phyloP scores from a whole-genome alignment of 768 basidiomycete species.

The Thelephora ganbajun region DNA sequence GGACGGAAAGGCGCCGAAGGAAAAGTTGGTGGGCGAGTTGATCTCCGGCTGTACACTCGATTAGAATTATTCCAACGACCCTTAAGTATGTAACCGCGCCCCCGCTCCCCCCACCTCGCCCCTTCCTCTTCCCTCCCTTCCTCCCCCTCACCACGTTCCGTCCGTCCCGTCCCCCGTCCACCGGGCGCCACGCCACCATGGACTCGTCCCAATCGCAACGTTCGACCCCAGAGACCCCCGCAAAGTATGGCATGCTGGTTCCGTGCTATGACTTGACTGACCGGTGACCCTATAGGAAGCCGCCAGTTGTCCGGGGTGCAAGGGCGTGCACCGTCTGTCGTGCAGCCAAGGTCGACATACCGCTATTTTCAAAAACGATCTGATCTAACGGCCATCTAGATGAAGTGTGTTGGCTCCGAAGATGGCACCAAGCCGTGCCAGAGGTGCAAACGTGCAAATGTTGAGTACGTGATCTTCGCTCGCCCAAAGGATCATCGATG shows the following conservation, averaged over 20 bases:
- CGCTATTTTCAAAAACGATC: constrained; percentile 8
- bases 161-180: neutral
- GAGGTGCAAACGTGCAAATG: constrained; percentile 69
- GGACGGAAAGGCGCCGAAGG: too few relatives aligned
- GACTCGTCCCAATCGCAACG: neutral
- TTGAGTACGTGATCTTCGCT: constrained; percentile 36
- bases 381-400: constrained; percentile 29
- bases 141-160: neutral
- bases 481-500: constrained; percentile 2
- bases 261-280: neutral
- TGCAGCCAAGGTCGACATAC: constrained; percentile 50
- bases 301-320: constrained; percentile 33
- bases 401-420: constrained; percentile 87
- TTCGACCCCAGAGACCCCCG: neutral
- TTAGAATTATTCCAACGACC: too few relatives aligned
- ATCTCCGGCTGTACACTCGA: too few relatives aligned
- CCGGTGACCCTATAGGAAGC: constrained; percentile 11
- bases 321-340: constrained; percentile 77
- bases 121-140: neutral
- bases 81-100: too few relatives aligned
- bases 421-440: constrained; percentile 73
- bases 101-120: neutral
- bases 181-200: neutral
- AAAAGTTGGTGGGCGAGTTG: too few relatives aligned
- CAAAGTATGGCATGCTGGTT: neutral